Percentiles rank a stretch among this genome's conserved stretches.
Conservation (phyloP, 108 stramenopile species). For the Nitzschia putrida region DNA sequence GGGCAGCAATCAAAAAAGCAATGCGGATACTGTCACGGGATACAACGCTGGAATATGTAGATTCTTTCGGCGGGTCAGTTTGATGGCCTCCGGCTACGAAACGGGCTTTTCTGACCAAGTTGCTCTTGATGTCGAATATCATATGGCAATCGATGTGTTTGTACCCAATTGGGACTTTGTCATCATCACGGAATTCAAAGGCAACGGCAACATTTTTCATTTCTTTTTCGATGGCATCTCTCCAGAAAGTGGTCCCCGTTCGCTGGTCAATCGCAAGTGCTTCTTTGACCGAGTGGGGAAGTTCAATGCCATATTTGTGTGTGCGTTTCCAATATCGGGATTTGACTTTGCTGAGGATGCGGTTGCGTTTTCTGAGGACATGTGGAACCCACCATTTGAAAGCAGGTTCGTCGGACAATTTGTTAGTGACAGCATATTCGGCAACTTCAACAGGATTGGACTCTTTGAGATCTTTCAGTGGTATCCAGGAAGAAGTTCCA, state of each 20-base stretch:
- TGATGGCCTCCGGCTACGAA: conserved; percentile 34
- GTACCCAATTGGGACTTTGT: conserved; percentile 15
- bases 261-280: conserved; percentile 49
- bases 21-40: conserved; percentile 47
- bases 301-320: conserved; percentile 56
- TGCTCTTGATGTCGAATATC: conserved; percentile 54
- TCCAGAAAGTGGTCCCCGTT: conserved; percentile 52
- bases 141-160: conserved; percentile 29
- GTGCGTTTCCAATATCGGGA: conserved; percentile 9
- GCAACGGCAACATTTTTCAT: conserved; percentile 47
- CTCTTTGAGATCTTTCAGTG: conserved; percentile 48
- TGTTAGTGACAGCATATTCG: conserved; percentile 46
- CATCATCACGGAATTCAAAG: conserved; percentile 34
- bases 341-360: conserved; percentile 32
- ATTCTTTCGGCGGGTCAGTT: conserved; percentile 32
- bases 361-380: background rate
- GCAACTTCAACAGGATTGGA: conserved; percentile 54
- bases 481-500: conserved; percentile 30
- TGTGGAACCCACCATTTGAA: conserved; percentile 59
- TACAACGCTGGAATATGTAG: conserved; percentile 59
- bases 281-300: conserved; percentile 43
- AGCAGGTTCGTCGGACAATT: conserved; percentile 39
- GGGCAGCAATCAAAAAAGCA: conserved; percentile 46
- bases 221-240: conserved; percentile 45
- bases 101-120: conserved; percentile 45